Conservation (phyloP, 192 early-diverging fungal species). For the Coemansia sp. region DNA sequence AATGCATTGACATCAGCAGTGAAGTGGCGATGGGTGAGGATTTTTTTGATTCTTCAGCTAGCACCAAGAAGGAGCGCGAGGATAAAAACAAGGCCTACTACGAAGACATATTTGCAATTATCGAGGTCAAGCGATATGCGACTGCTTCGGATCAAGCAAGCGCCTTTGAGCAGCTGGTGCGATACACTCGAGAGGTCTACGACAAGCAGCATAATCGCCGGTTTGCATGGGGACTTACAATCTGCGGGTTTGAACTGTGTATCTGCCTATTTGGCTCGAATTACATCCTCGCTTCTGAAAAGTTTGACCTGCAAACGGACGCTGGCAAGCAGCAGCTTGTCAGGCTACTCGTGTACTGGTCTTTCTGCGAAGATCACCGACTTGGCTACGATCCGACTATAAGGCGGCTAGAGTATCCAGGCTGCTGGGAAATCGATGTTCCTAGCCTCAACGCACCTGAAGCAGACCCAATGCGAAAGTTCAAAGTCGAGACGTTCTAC, state of each 20-base stretch:
- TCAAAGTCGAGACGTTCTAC: background rate
- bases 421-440: conserved; percentile 5
- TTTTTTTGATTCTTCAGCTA: too few species aligned
- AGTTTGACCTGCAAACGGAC: background rate
- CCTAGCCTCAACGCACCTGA: background rate
- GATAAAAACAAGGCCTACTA: too few species aligned
- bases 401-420: background rate
- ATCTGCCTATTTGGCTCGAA: background rate
- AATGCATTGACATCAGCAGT: too few species aligned
- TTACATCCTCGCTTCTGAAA: background rate
- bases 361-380: conserved; percentile 4
- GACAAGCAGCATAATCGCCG: background rate
- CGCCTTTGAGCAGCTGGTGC: conserved; percentile 2
- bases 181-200: background rate
- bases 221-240: background rate
- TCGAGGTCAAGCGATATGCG: background rate
- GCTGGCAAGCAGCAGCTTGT: background rate
- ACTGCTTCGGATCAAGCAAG: background rate
- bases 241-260: background rate
- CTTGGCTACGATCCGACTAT: conserved; percentile 5
- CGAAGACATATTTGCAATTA: background rate
- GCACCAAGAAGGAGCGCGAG: too few species aligned
- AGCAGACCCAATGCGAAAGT: background rate
- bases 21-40: too few species aligned
- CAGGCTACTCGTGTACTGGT: conserved; percentile 1